Evolutionary conservation across 768 basidiomycete genomes (phyloP).

Genomic region (Phaffia tasmanica): DNA sequence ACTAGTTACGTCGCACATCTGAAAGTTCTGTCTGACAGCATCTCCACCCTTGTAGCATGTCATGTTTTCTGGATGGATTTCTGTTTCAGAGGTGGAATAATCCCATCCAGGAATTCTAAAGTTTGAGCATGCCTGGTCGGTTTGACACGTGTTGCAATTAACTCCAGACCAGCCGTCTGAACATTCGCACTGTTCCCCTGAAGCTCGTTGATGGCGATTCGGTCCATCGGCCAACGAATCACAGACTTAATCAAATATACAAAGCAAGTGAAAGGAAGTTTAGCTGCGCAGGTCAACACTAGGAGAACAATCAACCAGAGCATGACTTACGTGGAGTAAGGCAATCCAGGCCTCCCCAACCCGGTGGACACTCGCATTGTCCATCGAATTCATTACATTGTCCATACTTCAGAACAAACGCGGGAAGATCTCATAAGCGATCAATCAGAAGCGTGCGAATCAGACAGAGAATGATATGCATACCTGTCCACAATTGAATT

Average conservation of each 20-base stretch:
- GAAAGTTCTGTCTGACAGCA: conserved; percentile 89
- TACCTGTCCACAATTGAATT: conserved; percentile 75
- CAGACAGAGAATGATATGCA: background rate
- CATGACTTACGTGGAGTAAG: conserved; percentile 67
- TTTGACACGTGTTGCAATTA: conserved; percentile 94
- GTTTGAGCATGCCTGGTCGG: conserved; percentile 61
- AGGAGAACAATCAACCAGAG: background rate
- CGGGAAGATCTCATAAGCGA: background rate
- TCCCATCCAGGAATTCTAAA: conserved; percentile 51
- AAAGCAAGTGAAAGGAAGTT: background rate
- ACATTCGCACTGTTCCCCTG: conserved; percentile 69
- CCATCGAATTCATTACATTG: conserved; percentile 84
- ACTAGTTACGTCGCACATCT: conserved; percentile 99
- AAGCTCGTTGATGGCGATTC: conserved; percentile 66
- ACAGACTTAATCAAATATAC: conserved; percentile 52
- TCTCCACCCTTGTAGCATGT: conserved; percentile 88
- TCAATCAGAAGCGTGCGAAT: background rate
- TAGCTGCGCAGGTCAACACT: background rate
- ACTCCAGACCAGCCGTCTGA: conserved; percentile 91
- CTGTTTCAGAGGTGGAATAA: conserved; percentile 34
- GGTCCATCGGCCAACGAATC: conserved; percentile 87
- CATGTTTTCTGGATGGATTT: conserved; percentile 51
- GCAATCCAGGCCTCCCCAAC: conserved; percentile 97
- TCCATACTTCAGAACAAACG: conserved; percentile 46
- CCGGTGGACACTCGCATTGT: conserved; percentile 89